Evolutionary conservation across 139 green algal species (phyloP).

Genomic region (Coccomyxa sp.): DNA sequence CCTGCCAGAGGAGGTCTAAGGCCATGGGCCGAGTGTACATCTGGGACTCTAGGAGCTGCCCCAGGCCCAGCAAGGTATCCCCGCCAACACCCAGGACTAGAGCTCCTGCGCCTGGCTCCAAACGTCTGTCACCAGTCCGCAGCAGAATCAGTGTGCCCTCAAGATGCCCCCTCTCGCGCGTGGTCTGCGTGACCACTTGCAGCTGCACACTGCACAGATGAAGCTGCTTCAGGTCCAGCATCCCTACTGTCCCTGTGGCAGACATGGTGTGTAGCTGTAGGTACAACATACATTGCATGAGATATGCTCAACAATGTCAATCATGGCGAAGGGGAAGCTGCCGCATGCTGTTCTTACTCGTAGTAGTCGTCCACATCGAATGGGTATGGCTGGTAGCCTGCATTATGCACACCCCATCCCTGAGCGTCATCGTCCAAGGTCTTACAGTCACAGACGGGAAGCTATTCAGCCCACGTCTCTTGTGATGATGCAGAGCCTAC

Average conservation of each 20-base stretch:
- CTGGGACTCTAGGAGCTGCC: slow-evolving; percentile 18
- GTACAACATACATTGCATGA: no score
- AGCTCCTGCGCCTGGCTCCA: background rate
- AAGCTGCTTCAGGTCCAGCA: slow-evolving; percentile 10
- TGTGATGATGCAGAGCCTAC: background rate
- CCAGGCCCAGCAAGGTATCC: slow-evolving; percentile 19
- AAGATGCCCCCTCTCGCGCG: no score
- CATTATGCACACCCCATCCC: background rate
- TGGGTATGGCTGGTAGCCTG: slow-evolving; percentile 9
- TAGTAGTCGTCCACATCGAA: slow-evolving; percentile 15
- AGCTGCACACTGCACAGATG: no score
- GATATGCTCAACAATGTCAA: no score
- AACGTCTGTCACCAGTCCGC: background rate
- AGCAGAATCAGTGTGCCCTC: background rate
- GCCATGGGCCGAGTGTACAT: slow-evolving; percentile 28
- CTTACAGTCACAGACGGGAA: background rate
- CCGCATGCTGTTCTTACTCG: no score
- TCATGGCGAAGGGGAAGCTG: no score
- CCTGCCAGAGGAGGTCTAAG: slow-evolving; percentile 55
- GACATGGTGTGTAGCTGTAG: no score
- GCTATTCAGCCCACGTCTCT: background rate
- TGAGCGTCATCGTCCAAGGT: background rate
- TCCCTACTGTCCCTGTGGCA: background rate
- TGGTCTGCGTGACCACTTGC: slow-evolving; percentile 3
- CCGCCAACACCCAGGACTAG: slow-evolving; percentile 25